Evolutionary conservation across 75 land plant genomes (phyloP), one percentile per base, ranked within the genome.

Genomic region (Ceratopteris richardii): DNA sequence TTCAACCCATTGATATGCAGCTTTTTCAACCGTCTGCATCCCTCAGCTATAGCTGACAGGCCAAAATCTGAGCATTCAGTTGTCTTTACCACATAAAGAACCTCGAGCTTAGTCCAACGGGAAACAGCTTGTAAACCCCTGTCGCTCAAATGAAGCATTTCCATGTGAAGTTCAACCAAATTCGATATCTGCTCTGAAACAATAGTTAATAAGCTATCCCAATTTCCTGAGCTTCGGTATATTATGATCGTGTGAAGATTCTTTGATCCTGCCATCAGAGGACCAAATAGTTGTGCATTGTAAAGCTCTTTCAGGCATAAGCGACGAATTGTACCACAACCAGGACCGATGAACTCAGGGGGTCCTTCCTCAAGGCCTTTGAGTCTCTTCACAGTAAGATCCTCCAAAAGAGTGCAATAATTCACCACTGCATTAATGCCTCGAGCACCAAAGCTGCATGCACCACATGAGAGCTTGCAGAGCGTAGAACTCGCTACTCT

Each of bases 1-100:
- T 83, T 87, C 94, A 83, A 88, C 30, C 88, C 94, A 73, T 92
- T 94, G 30, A 92, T 66, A 44, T 86, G 92, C 1, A 92, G 72
- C 69, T 84, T 87, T 50, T 86, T 52, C 16, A 92, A 64, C 0
- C 75, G 60, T 59, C 63, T 71, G 33, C 97, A 92, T 0, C 71
- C 51, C 1, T 78, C 79, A 1, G 93, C 83, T 7, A 87, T 43
- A 6, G 84, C 42, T n/a, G 48, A 54, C 1, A 92, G 65, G 0
- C 92, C 93, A 14, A 48, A 12, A 44, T 88, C 78, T 0, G 93
- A 87, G 51, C 97, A 88, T 46, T 84, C 94, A 0, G 92, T 74
- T n/a, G 86, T 77, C 71, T 92, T 87, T 21, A 88, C 93, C 10
- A 92, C 76, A 65, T 88, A 91, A 29, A 92, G 62, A 21, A 86